Base-by-base conservation (phyloP, 1,139 yeast genomes). In the Geotrichum klebahnii region DNA sequence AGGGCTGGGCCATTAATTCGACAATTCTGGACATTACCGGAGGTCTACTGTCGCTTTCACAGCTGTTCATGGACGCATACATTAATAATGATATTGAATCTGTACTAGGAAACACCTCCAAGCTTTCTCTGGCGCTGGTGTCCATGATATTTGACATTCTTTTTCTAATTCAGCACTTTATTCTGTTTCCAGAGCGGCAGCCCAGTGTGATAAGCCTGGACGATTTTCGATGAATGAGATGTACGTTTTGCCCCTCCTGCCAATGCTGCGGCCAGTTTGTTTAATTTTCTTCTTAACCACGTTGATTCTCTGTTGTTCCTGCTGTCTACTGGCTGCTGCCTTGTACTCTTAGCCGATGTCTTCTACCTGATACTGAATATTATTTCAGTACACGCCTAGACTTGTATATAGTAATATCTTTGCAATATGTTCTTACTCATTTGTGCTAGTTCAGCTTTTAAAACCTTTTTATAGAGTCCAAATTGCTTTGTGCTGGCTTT, bases 1-100 rank as follows among this genome's bases (percentile, higher is more conserved):
- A 69, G 51, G 87, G 86, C 0, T 79, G 80, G 61, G 76, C 85
- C 3, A 77, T 76, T 45, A 61, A 70, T 12, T 76, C 81, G 14
- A 73, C 76, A 0, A 58, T 63, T 10, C 63, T 80, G 29, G 88
- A 82, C 64, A 59, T 77, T 9, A 55, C 70, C 2, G 88, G 88
- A 5, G 80, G 84, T 9, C 26, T 73, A 1, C 72, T 79, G 34
- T 75, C 82, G 0, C 59, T 77, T 14, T 32, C 61, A 3, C 86
- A 82, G 61, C 63, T 82, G 29, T 59, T 72, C n/a, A 41, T 73
- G n/a, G 73, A 69, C 50, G 72, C 67, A 8, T 56, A 59, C 47
- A 53, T 66, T 12, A 58, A 55, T 6, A 52, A 65, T 34, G 70
- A 66, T 47, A 44, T 66, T 35, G 50, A 31, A n/a, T 46, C 41